These are phyloP conservation scores for Thymus mandschuricus DNA, from an alignment of 257 asterid genomes.

Conservation along the genomic window DNA sequence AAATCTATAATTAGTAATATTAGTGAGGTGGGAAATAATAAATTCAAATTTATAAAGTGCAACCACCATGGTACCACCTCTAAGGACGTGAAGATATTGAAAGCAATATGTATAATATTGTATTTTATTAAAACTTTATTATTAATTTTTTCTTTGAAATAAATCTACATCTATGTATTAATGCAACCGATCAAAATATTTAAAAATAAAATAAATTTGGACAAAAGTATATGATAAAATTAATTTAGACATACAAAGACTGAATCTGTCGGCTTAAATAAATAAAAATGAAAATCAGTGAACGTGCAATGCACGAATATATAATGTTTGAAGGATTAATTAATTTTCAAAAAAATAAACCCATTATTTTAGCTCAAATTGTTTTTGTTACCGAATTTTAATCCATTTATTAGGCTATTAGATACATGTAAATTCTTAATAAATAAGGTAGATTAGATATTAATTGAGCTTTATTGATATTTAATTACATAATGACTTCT, in stretches of 20 bases:
- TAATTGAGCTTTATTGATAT: neutral
- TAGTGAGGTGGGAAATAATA: slow-evolving; percentile 32
- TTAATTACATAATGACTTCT: neutral
- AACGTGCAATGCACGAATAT: slow-evolving; percentile 5
- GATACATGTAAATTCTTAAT: neutral
- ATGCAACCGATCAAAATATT: neutral
- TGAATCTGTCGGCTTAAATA: neutral
- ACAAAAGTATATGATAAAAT: neutral
- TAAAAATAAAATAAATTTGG: neutral
- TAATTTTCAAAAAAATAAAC: neutral
- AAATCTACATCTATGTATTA: no score
- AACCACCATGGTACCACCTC: slow-evolving; percentile 32
- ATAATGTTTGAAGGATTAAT: neutral
- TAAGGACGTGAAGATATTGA: slow-evolving; percentile 19
- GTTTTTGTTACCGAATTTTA: no score
- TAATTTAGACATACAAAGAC: neutral
- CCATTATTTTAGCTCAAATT: neutral
- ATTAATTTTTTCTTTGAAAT: no score
- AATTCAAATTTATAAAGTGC: slow-evolving; percentile 5
- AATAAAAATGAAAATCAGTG: neutral
- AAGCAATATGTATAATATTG: slow-evolving; percentile 14
- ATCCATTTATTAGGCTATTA: neutral
- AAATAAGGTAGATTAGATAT: slow-evolving; percentile 5
- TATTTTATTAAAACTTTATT: no score
- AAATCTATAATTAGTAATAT: slow-evolving; percentile 9